Base-by-base conservation (phyloP, 2,329 filamentous ascomycete species). In the Exophiala spinifera region DNA sequence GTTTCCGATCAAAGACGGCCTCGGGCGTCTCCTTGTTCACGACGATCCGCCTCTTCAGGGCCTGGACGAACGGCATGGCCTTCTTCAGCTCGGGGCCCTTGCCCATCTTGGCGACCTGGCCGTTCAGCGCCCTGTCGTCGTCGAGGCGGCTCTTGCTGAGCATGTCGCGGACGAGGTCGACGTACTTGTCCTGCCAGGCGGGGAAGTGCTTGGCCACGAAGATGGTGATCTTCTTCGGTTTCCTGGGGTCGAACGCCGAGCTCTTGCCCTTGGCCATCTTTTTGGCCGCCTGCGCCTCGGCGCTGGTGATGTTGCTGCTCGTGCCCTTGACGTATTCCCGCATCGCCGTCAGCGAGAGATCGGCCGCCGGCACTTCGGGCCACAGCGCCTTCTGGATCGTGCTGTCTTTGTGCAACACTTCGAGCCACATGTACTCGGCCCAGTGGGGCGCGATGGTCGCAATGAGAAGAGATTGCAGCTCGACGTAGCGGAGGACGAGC, bases 31-130 rank as follows among this genome's bases (percentile, higher is more conserved):
- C 57, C 58, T 88, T 87, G 46, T 79, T 78, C 34, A 70, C 69
- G 53, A 90, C 79, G 52, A 99, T 81, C 49, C 89, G 84, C 71
- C 83, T 88, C 85, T 96, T 96, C 56, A 97, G 77, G 5, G 71
- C 75, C 75, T 97, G 91, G 46, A 96, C 86, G 67, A 96, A 97
- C 0, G 94, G 94, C 92, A 97, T 97, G 2, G 91, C 92, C 76
- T 95, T 94, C 83, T 97, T 99, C 81, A 91, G 90, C 74, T 95
- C 89, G 8, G 57, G 57, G 1, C 62, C 61, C 28, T 57, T 61
- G 61, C 74, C 72, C 40, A 90, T 79, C 78, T 95, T 95, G 63
- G 84, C 84, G 54, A 96, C 86, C 67, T 85, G 82, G 62, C 84
- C 85, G 65, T 85, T 88, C 44, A 96, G 77, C 53, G 83, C 84